These are phyloP conservation scores for Linnemannia schmuckeri DNA, from an alignment of 192 early-diverging fungal genomes.

Conservation along the genomic window DNA sequence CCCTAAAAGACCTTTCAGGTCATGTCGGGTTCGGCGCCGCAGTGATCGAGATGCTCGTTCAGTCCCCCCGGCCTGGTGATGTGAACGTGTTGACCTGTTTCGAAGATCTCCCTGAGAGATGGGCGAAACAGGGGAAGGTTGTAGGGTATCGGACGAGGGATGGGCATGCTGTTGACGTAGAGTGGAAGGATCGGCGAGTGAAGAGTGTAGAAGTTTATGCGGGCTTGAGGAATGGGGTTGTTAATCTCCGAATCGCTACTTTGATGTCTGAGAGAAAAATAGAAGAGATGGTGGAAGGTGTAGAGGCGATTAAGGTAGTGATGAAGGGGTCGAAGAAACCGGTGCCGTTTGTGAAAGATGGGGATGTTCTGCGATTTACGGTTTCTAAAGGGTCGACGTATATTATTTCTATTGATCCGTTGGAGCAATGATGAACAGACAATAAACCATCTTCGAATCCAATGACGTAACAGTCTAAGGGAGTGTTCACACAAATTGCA, in stretches of 20 bases:
- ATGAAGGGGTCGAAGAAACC: constrained; percentile 8
- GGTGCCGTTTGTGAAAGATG: neutral
- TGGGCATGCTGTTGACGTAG: constrained; percentile 1
- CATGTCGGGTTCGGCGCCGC: constrained; percentile 15
- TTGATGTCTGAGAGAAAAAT: neutral
- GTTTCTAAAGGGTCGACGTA: constrained; percentile 16
- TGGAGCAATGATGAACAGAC: neutral
- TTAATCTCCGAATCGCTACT: neutral
- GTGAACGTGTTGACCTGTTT: neutral
- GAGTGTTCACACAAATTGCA: no score
- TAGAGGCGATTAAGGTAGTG: neutral
- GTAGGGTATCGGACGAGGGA: constrained; percentile 2
- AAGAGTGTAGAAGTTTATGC: neutral
- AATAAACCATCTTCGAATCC: neutral
- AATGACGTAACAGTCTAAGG: no score
- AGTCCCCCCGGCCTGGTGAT: neutral
- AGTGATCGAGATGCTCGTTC: constrained; percentile 14
- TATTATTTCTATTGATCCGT: neutral
- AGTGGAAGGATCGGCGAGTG: constrained; percentile 10
- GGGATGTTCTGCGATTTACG: neutral
- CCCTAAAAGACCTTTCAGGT: constrained; percentile 1
- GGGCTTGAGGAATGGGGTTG: neutral
- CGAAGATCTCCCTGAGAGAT: constrained; percentile 1
- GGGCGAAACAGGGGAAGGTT: neutral
- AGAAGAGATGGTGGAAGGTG: neutral